Evolutionary conservation across 2,329 filamentous ascomycete species (phyloP), one percentile per base, ranked within the genome.

Genomic region (Penicillium sp.): DNA sequence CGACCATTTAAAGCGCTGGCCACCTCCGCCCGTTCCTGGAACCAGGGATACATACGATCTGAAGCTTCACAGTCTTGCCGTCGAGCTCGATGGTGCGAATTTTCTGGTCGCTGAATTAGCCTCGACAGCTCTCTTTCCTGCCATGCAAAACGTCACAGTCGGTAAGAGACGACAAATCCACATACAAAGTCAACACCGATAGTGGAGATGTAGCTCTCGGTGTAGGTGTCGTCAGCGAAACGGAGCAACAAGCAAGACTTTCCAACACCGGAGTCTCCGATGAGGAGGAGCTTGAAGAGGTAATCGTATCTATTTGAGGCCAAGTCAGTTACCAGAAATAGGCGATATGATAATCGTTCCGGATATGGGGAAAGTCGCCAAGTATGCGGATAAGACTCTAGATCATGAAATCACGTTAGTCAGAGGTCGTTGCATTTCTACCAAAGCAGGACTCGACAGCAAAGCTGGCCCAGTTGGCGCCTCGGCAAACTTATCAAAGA

Each of bases 251-350:
- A 74, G 77, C 93, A 98, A 69, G 93, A 98, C 86, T 98, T 98
- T 86, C 93, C 93, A 68, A 98, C 93, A 84, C 93, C 93, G 73
- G 93, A 98, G 74, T 98, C 93, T 76, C 93, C 93, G 84, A 98
- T 98, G 79, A 98, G 91, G 75, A 98, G 88, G 61, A 98, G 90
- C 85, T 98, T 98, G 85, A 98, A 98, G 69, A 98, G 90, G 75
- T 98, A 98, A 74, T 98, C 93, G 87, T 98, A 98, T 93, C 93
- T 97, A 69, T 51, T 48, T 53, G 45, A 18, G 18, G 18, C 4
- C 29, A 32, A 42, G 58, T 66, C 57, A 67, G 60, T 49, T 49
- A 35, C 50, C 43, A 50, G 45, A 47, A 56, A 53, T 56, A 55
- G 45, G 49, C 48, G 45, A 52, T 40, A 45, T 37, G 48, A 43